Base-by-base conservation (phyloP, 2,329 filamentous ascomycete genomes). In the Pyrenophora seminiperda region DNA sequence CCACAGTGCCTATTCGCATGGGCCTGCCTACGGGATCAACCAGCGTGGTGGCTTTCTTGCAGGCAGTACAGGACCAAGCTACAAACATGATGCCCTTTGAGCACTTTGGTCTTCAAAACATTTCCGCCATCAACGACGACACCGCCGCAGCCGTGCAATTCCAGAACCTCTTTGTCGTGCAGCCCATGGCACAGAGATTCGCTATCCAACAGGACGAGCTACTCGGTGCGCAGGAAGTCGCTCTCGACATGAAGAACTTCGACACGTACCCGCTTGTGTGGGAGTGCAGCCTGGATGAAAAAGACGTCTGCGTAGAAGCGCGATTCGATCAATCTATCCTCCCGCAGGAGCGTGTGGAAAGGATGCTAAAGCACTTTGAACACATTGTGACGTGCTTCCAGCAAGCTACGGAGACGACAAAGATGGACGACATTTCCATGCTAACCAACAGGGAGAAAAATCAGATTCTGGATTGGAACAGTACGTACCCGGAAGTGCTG, bases 21-120 rank as follows among this genome's bases (percentile, higher is more conserved):
- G 41, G 3, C 48, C 64, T 33, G 54, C 76, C 11, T 58, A 75
- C 36, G 36, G 58, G 58, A 18, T 58, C 42, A 15, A 53, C 48
- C n/a, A 54, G 39, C 7, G 27, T 54, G 5, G 30, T 36, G 30
- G 14, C 56, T 1, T 59, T 55, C 33, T 41, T 66, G 4, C 11
- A 54, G 7, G 43, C 41, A 11, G 50, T 63, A 5, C 61, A 65
- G 36, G 27, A 44, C 9, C 52, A 55, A 20, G 48, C 56, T 6
- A 49, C 47, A 18, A 47, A 52, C 11, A 50, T 48, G 13, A 55
- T 62, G 10, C 41, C 47, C 3, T 58, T 56, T 9, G 61, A 70
- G 37, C 57, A 62, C 2, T 59, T 73, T 22, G 77, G 77, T 17
- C 62, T 79, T 2, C 77, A 78, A 41, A 71, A 73, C 22, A 78